Percentiles rank a stretch among this genome's conserved stretches.
phyloP scores from a whole-genome alignment of 768 basidiomycete species.

The Boletus fagicola region DNA sequence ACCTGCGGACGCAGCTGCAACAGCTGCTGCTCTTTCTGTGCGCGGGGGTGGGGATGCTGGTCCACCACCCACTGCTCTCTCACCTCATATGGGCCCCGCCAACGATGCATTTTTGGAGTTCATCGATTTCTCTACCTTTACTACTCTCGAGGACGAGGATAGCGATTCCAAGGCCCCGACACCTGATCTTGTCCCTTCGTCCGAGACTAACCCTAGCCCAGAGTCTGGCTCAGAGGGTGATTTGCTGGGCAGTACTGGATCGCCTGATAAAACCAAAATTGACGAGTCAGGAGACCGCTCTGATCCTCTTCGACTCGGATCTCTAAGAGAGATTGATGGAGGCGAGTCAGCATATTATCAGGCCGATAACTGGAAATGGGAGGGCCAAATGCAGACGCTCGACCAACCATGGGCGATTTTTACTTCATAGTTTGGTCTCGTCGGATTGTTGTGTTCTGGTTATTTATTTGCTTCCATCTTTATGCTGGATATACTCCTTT shows the following conservation, averaged over 20 bases:
- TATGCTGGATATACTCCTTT: slow-evolving; percentile 41
- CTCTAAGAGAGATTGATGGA: slow-evolving; percentile 71
- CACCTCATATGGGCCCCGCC: slow-evolving; percentile 36
- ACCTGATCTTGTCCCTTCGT: slow-evolving; percentile 67
- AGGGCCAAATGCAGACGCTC: slow-evolving; percentile 57
- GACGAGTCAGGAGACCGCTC: slow-evolving; percentile 46
- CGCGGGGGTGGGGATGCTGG: slow-evolving; percentile 29
- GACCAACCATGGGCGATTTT: slow-evolving; percentile 77
- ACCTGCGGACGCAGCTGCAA: slow-evolving; percentile 33
- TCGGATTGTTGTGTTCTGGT: slow-evolving; percentile 32
- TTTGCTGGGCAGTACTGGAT: slow-evolving; percentile 41
- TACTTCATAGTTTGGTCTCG: slow-evolving; percentile 31
- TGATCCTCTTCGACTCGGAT: slow-evolving; percentile 56
- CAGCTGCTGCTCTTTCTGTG: slow-evolving; percentile 27
- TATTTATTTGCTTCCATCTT: slow-evolving; percentile 43
- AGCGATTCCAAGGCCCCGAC: slow-evolving; percentile 67
- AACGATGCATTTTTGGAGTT: slow-evolving; percentile 46
- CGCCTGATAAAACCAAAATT: slow-evolving; percentile 49
- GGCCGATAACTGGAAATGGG: slow-evolving; percentile 65
- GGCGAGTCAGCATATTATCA: slow-evolving; percentile 71
- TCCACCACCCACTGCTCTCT: slow-evolving; percentile 34
- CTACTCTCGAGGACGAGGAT: slow-evolving; percentile 54
- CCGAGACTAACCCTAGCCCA: slow-evolving; percentile 75
- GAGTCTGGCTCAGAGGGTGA: slow-evolving; percentile 70
- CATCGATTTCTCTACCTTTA: slow-evolving; percentile 67